A percentile compares a stretch with the other conserved stretches of the same genome.
Evolutionary conservation across 441 rosid species (phyloP).

Genomic region (Iberis amara): DNA sequence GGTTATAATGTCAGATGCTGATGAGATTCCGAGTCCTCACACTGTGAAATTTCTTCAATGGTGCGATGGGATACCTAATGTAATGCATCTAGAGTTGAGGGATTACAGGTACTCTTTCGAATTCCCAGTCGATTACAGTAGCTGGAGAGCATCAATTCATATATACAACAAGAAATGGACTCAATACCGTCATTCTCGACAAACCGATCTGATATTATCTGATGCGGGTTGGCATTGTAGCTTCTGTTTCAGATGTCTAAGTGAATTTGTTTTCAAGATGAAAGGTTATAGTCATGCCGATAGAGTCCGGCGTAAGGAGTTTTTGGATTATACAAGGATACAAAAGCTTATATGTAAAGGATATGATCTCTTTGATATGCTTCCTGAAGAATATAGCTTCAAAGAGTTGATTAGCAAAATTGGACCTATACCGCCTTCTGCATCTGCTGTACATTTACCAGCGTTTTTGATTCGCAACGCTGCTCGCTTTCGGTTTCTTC

Average conservation of each 20-base stretch:
- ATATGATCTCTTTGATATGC: slow-evolving; percentile 73
- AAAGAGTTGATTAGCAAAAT: slow-evolving; percentile 67
- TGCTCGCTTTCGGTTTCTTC: slow-evolving; percentile 60
- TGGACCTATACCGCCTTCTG: slow-evolving; percentile 60
- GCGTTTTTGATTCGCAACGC: slow-evolving; percentile 71
- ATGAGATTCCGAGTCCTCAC: slow-evolving; percentile 85
- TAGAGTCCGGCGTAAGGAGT: slow-evolving; percentile 49
- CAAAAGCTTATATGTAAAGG: slow-evolving; percentile 64
- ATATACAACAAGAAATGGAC: slow-evolving; percentile 39
- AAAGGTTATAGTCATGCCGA: slow-evolving; percentile 88
- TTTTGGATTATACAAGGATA: slow-evolving; percentile 46
- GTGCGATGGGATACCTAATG: slow-evolving; percentile 75
- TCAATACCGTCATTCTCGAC: slow-evolving; percentile 67
- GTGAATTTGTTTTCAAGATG: slow-evolving; percentile 70
- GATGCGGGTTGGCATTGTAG: slow-evolving; percentile 97
- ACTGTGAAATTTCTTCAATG: slow-evolving; percentile 68
- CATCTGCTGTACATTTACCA: slow-evolving; percentile 84
- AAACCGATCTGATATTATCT: slow-evolving; percentile 51
- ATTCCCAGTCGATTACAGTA: slow-evolving; percentile 78
- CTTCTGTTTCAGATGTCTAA: slow-evolving; percentile 60
- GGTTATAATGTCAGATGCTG: slow-evolving; percentile 71
- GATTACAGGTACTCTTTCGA: slow-evolving; percentile 89
- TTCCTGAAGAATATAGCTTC: slow-evolving; percentile 77
- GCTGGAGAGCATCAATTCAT: slow-evolving; percentile 76
- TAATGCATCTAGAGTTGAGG: slow-evolving; percentile 66